Evolutionary conservation across 140 eudicot species (phyloP).

Genomic region (Bidens hawaiensis): DNA sequence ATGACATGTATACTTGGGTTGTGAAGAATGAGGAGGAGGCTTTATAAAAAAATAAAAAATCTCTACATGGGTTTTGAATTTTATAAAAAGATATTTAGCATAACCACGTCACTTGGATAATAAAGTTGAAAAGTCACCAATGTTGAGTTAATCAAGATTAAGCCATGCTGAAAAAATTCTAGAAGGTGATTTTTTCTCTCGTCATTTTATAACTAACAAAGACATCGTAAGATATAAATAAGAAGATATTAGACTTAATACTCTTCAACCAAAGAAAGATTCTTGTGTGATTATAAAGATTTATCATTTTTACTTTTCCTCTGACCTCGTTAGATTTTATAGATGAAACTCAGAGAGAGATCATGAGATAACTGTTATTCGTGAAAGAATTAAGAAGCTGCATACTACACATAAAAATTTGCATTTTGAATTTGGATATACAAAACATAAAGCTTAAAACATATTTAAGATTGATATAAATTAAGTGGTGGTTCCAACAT

Average conservation of each 20-base stretch:
- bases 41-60: no score
- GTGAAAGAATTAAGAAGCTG: no score
- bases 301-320: background rate
- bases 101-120: background rate
- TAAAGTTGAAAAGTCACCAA: background rate
- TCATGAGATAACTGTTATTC: no score
- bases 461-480: no score
- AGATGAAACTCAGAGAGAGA: no score
- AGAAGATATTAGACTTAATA: background rate
- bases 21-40: background rate
- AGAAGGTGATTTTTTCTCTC: background rate
- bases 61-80: background rate
- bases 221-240: background rate
- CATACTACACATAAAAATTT: no score
- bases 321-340: background rate
- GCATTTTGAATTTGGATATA: no score
- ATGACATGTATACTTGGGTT: no score
- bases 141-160: background rate
- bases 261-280: background rate
- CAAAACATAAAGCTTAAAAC: no score
- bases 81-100: background rate
- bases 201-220: background rate
- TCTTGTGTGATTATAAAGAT: background rate
- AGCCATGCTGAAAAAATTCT: background rate
- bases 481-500: constrained; percentile 22